Evolutionary conservation across 495 filamentous ascomycete species (phyloP).

Genomic region (Neurospora terricola): DNA sequence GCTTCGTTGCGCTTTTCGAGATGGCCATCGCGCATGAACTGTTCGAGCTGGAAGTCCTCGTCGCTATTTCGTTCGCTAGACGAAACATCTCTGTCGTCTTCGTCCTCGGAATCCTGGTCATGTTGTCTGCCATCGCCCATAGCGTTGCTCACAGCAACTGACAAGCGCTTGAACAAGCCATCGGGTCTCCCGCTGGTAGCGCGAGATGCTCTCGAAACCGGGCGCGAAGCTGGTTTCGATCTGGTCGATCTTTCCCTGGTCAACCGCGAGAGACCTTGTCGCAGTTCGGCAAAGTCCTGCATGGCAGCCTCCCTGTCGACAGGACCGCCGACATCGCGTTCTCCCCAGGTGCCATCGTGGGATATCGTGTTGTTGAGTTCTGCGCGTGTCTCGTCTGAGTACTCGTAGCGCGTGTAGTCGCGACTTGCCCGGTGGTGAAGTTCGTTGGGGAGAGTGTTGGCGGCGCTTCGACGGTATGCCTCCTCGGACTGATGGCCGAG

Average conservation of each 20-base stretch:
- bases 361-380: not conserved
- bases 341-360: conserved; percentile 62
- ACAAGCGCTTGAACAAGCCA: conserved; percentile 13
- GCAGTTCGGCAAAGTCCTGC: conserved; percentile 62
- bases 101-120: conserved; percentile 30
- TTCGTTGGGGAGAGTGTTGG: conserved; percentile 7
- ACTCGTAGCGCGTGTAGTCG: conserved; percentile 2
- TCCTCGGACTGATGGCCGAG: conserved; percentile 10
- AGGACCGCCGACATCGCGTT: conserved; percentile 53
- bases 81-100: conserved; percentile 19
- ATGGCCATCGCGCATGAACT: conserved; percentile 70
- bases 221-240: not conserved
- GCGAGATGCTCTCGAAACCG: conserved; percentile 6
- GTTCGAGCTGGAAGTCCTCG: conserved; percentile 57
- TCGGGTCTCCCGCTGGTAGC: conserved; percentile 1
- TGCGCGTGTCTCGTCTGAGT: conserved; percentile 1
- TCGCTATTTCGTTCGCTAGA: conserved; percentile 17
- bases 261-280: conserved; percentile 45
- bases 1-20: conserved; percentile 66
- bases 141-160: conserved; percentile 7
- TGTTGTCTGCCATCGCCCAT: not conserved
- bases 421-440: conserved; percentile 14
- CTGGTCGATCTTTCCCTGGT: conserved; percentile 6
- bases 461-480: conserved; percentile 12
- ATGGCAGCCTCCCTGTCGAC: conserved; percentile 54